These are phyloP conservation scores for Arxiozyma heterogenica DNA, from an alignment of 1,139 yeast species.

Conservation along the genomic window DNA sequence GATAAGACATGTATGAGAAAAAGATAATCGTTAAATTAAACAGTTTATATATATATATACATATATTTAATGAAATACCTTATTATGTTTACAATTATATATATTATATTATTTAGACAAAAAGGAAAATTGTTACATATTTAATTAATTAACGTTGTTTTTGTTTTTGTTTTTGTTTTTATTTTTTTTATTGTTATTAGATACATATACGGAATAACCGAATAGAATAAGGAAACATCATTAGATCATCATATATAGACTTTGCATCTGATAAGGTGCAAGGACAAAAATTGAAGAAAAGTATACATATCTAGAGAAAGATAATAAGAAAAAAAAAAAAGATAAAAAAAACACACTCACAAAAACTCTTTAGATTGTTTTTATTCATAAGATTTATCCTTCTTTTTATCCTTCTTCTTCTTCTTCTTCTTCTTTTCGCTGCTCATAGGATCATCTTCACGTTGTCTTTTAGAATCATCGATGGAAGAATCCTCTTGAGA, in stretches of 20 bases:
- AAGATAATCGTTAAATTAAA: too few relatives aligned
- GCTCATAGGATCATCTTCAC: slow-evolving; percentile 26
- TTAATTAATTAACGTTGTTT: slow-evolving; percentile 1
- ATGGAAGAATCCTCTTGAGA: slow-evolving; percentile 12
- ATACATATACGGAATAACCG: neutral
- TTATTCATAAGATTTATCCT: slow-evolving; percentile 22
- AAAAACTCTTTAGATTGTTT: neutral
- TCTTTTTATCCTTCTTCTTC: slow-evolving; percentile 37
- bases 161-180: neutral
- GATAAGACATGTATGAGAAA: neutral
- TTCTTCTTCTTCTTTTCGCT: slow-evolving; percentile 35
- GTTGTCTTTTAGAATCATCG: slow-evolving; percentile 24
- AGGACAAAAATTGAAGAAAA: neutral
- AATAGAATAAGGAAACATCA: neutral
- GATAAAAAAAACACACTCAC: too few relatives aligned
- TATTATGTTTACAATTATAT: neutral
- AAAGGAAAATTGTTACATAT: neutral
- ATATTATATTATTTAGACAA: neutral
- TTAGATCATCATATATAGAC: neutral
- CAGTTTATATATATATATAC: too few relatives aligned
- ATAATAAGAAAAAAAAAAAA: neutral
- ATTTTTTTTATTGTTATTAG: neutral
- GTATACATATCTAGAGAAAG: neutral
- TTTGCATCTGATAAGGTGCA: neutral
- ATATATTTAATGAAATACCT: neutral